Evolutionary conservation across 1,139 yeast genomes (phyloP).

Genomic region (Pneumocystis carinii): DNA sequence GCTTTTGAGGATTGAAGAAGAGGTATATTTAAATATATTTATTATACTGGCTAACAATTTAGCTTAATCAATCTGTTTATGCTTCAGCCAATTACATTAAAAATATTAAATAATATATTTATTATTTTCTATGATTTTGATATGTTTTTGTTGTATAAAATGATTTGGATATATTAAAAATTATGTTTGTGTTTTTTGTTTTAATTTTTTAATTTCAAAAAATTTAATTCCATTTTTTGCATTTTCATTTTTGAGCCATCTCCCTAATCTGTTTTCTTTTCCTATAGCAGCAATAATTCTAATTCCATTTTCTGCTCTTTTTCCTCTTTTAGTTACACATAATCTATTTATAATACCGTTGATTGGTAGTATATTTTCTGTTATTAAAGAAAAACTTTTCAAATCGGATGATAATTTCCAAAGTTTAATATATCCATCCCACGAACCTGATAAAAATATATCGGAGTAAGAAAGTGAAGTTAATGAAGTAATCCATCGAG

Average conservation of each 20-base stretch:
- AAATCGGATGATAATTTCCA: conserved; percentile 63
- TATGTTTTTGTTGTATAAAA: background rate
- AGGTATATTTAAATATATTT: conserved; percentile 20
- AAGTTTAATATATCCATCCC: conserved; percentile 57
- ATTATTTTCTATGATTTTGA: background rate
- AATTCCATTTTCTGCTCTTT: conserved; percentile 8
- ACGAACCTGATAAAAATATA: conserved; percentile 74
- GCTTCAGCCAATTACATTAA: background rate
- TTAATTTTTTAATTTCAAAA: background rate
- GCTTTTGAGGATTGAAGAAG: conserved; percentile 93
- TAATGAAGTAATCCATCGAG: conserved; percentile 73
- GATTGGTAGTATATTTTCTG: conserved; percentile 7
- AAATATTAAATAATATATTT: background rate
- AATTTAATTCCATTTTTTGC: conserved; percentile 10
- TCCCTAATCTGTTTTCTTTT: conserved; percentile 13
- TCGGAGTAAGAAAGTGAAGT: conserved; percentile 84
- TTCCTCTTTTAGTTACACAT: conserved; percentile 11
- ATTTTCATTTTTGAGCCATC: conserved; percentile 13
- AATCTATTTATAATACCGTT: conserved; percentile 15
- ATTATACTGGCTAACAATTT: background rate
- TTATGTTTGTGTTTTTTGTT: background rate
- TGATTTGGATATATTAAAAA: background rate
- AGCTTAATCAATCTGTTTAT: background rate
- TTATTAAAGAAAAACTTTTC: conserved; percentile 13
- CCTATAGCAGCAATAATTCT: conserved; percentile 14